Evolutionary conservation across 805 yeast genomes (phyloP), one percentile per base, ranked within the genome.

Genomic region (Yamadazyma sp.): DNA sequence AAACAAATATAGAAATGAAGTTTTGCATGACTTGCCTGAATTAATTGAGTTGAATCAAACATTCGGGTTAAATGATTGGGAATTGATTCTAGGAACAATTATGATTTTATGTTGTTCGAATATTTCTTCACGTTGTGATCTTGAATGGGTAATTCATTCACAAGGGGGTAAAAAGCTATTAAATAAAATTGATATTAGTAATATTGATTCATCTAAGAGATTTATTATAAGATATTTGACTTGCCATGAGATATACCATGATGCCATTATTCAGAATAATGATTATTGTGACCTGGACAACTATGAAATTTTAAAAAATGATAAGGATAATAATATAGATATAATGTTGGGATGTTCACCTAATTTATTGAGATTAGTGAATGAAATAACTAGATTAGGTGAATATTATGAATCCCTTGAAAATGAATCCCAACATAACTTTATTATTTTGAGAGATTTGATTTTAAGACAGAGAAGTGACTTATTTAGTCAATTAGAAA

Each of bases 171-270:
- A 64, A 38, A 50, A 49, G n/a, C 56, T 62, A 19, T 20, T 34
- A 11, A 6, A 27, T 7, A 14, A 31, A 5, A 21, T 25, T 3
- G 27, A 19, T 5, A 12, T 12, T 12, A 15, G 30, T 17, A 33
- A 37, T 25, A 16, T 34, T 17, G 36, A 36, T 25, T 63, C 68
- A 1, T 43, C 65, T 35, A 57, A 55, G 8, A 54, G 47, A 20
- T 65, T 66, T 34, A 62, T 65, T 37, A 50, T 60, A 5, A 39
- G 68, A 12, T 66, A 65, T 39, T 61, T 68, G 40, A 53, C 62
- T 5, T 50, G 63, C 9, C 72, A 68, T 42, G 73, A 68, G 37
- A 63, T 68, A 2, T 60, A 66, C 69, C 67, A 70, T 3, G 69
- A 63, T 31, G 66, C 73, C 0, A 68, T 65, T 29, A 12, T 45